Evolutionary conservation across 768 basidiomycete genomes (phyloP), one percentile per base, ranked within the genome.

Genomic region (Naganishia friedmannii): DNA sequence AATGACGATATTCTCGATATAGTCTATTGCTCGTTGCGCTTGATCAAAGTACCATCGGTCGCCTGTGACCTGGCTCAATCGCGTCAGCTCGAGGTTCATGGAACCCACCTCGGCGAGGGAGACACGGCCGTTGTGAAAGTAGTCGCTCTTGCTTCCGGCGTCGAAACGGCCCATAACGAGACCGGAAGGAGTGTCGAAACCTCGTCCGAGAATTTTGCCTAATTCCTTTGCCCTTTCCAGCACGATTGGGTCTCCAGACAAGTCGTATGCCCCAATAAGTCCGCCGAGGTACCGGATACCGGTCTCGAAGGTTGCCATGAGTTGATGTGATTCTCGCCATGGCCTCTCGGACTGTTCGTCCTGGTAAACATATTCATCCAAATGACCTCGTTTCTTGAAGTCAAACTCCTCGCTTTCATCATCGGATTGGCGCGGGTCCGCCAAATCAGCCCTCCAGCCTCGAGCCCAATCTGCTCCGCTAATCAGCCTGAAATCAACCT

Each of bases 241-340:
- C 73, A 84, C 75, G 34, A 84, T 73, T 6, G 75, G 66, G 70
- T 84, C 83, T 17, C 80, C 80, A 3, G 81, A 81, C 17, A 83
- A 74, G 67, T 84, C 83, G 72, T 82, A 82, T 0, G 82, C 83
- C 0, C 81, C 77, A 3, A 83, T 67, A 17, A 84, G 57, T 15
- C 82, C 82, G 21, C 83, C 83, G 51, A 84, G 78, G 65, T 83
- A 84, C 46, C 83, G 77, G 63, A 84, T 84, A 5, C 77, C 79
- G 8, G 82, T 83, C 72, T 84, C 83, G 70, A 84, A 84, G 4
- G 67, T 72, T 29, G 58, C 71, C 48, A 72, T 57, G 42, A 42
- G 58, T 12, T 60, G 67, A 15, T 28, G 29, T 17, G 45, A 28
- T 23, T 68, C 46, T 46, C 71, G 19, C 7, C 71, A 67, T n/a